These are phyloP conservation scores for Naegleria lovaniensis DNA, from an alignment of 208 protist genomes.

Conservation along the genomic window DNA sequence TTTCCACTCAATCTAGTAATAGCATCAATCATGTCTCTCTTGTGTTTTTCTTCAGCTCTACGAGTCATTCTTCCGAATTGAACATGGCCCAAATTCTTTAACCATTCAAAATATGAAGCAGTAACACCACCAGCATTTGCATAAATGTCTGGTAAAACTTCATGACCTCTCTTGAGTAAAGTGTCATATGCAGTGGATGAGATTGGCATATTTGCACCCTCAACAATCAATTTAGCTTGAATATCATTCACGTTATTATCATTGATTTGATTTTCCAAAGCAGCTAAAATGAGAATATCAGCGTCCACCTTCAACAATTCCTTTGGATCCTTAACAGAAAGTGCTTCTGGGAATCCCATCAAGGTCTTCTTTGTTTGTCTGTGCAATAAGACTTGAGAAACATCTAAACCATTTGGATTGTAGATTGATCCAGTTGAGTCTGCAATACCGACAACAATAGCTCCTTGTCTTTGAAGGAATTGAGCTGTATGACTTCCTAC, in stretches of 20 bases:
- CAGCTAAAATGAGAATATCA: conserved; percentile 71
- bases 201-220: conserved; percentile 71
- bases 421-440: conserved; percentile 56
- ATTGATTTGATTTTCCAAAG: conserved; percentile 60
- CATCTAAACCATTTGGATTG: conserved; percentile 49
- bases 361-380: conserved; percentile 37
- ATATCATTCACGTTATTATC: conserved; percentile 55
- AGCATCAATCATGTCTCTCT: conserved; percentile 15
- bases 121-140: conserved; percentile 72
- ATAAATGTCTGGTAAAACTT: conserved; percentile 66
- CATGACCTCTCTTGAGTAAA: conserved; percentile 36
- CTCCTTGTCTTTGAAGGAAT: conserved; percentile 59
- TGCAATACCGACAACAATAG: conserved; percentile 54
- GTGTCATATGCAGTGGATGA: conserved; percentile 57
- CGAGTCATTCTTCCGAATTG: conserved; percentile 58
- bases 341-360: conserved; percentile 51
- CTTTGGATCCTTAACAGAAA: conserved; percentile 28
- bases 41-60: conserved; percentile 33
- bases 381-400: conserved; percentile 34
- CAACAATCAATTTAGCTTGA: conserved; percentile 62
- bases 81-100: conserved; percentile 74
- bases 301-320: conserved; percentile 51
- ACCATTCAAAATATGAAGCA: conserved; percentile 77
- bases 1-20: conserved; percentile 11
- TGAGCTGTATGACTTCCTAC: conserved; percentile 56